phyloP scores from a whole-genome alignment of 441 rosid genomes.

The Euphorbia celastroides region DNA sequence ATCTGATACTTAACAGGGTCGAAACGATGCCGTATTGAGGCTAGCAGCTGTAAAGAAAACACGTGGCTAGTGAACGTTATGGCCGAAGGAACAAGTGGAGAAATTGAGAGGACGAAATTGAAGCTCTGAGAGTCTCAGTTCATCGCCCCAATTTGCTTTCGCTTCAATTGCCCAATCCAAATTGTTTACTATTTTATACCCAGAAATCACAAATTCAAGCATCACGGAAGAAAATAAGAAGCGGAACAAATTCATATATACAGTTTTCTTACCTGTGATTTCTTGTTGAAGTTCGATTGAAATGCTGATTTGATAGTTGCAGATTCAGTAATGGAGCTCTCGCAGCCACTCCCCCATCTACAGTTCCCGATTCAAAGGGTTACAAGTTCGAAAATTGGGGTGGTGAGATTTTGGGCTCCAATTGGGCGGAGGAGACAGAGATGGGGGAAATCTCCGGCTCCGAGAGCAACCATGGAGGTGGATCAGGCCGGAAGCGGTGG shows the following conservation, averaged over 20 bases:
- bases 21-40: not conserved
- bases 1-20: too few species aligned
- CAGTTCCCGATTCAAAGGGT: not conserved
- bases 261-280: too few species aligned
- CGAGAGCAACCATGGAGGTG: conserved; percentile 15
- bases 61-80: conserved; percentile 1
- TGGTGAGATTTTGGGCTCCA: not conserved
- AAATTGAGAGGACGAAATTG: not conserved
- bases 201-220: too few species aligned
- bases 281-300: too few species aligned
- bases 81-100: not conserved
- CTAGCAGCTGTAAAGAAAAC: not conserved
- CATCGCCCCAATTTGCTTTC: not conserved
- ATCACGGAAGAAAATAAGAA: too few species aligned
- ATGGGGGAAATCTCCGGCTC: not conserved
- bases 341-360: not conserved
- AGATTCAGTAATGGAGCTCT: conserved; percentile 5
- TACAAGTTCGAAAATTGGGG: not conserved
- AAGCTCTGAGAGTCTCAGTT: not conserved
- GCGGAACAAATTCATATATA: too few species aligned
- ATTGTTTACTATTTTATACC: too few species aligned
- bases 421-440: not conserved
- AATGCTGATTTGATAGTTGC: too few species aligned
- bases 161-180: too few species aligned
- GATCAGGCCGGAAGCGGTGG: conserved; percentile 86